phyloP scores from a whole-genome alignment of 148 eudicot genomes.

The Chenopodium quinoa region DNA sequence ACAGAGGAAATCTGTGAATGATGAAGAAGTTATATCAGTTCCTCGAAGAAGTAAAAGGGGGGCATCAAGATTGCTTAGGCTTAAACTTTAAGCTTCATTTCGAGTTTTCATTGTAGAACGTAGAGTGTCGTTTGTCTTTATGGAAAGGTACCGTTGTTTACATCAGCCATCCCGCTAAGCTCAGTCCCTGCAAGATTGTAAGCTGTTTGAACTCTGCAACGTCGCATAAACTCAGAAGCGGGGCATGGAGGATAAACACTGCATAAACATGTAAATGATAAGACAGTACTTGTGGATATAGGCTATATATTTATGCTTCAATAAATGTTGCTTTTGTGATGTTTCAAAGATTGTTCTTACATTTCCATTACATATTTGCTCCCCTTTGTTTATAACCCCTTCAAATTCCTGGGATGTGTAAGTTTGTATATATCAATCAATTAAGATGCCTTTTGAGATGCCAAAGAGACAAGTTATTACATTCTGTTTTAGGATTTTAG shows the following conservation, averaged over 20 bases:
- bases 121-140: neutral
- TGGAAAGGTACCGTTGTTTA: neutral
- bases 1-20: constrained; percentile 38
- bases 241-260: neutral
- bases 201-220: neutral
- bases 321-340: neutral
- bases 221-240: neutral
- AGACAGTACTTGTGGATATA: neutral
- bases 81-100: constrained; percentile 14
- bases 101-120: neutral
- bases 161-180: neutral
- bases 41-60: constrained; percentile 36
- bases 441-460: neutral
- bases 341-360: neutral
- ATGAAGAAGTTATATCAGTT: constrained; percentile 35
- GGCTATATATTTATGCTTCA: too few species aligned
- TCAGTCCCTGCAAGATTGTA: neutral
- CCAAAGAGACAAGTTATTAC: neutral
- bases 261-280: neutral
- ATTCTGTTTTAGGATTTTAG: too few species aligned
- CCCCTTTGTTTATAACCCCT: neutral
- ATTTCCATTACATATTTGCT: neutral
- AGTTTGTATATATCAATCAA: neutral
- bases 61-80: constrained; percentile 32
- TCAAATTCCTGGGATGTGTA: neutral